phyloP scores from a whole-genome alignment of 805 yeast genomes.

The Candida sphagnicola region DNA sequence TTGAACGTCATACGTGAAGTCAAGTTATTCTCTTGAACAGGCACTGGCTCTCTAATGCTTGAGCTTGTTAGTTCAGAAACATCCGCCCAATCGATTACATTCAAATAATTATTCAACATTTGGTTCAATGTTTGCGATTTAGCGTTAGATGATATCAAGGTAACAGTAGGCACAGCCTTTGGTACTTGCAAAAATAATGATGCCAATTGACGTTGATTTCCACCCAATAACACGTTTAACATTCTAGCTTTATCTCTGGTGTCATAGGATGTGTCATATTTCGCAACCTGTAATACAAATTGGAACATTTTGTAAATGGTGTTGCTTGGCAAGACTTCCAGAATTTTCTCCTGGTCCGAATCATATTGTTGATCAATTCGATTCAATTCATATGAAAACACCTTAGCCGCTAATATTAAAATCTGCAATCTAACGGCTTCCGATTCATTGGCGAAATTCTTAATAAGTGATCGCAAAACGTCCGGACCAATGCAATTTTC shows the following conservation, averaged over 20 bases:
- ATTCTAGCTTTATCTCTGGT: constrained; percentile 83
- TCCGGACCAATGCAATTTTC: constrained; percentile 62
- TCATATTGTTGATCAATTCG: constrained; percentile 21
- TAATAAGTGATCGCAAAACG: constrained; percentile 56
- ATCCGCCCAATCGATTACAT: constrained; percentile 46
- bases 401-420: constrained; percentile 69
- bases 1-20: constrained; percentile 13
- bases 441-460: constrained; percentile 50
- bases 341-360: constrained; percentile 10
- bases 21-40: constrained; percentile 13
- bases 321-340: constrained; percentile 10
- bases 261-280: constrained; percentile 72
- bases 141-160: constrained; percentile 6
- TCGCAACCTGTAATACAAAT: constrained; percentile 57
- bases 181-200: constrained; percentile 72
- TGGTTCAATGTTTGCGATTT: constrained; percentile 10
- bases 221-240: constrained; percentile 54
- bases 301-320: constrained; percentile 50
- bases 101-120: constrained; percentile 16
- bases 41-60: constrained; percentile 26
- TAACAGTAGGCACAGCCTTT: constrained; percentile 57
- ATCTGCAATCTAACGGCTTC: constrained; percentile 66
- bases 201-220: constrained; percentile 53
- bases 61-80: constrained; percentile 23
- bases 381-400: constrained; percentile 54